Evolutionary conservation across 345 rosid genomes (phyloP), one percentile per base, ranked within the genome.

Genomic region (Pistacia integerrima): DNA sequence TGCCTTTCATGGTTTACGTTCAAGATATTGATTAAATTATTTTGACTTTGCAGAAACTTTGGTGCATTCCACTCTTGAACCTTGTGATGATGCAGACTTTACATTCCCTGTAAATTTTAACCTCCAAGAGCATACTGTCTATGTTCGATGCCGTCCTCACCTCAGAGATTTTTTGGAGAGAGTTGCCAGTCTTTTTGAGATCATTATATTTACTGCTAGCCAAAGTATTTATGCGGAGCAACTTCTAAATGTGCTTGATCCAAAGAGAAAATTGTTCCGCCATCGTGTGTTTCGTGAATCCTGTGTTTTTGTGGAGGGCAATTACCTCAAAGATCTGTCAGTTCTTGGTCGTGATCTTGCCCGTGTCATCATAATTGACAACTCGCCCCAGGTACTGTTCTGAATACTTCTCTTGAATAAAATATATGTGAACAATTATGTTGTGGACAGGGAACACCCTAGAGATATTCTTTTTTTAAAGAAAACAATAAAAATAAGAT

Each of bases 181-280:
- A 82, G 94, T 90, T 72, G 81, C 98, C 11, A 51, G 88, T 78
- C 90, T 91, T 38, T 97, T 97, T 74, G 98, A 97, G 90, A 91
- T 97, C 62, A 88, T 92, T 59, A 92, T 97, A 81, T 97, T 97
- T 82, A 97, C 99, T 28, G 99, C 99, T 58, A 97, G 99, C 81
- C 98, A 92, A 82, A 94, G 98, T 70, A 94, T 97, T 58, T 97
- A 97, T 73, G 99, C 99, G 0, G 97, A 92, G 77, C 98, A 97
- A 73, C 98, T 97, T 72, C 88, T 97, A 76, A 94, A 97, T 77
- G 95, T 97, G 78, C 98, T 97, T n/a, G 99, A 97, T 81, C 99
- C 99, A 38, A 94, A 86, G 86, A 91, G 97, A 86, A 97, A 89
- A 76, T 67, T 92, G 62, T 91, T 97, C 77, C 97, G 98, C 65